Base-by-base conservation (phyloP, 2,329 filamentous ascomycete genomes). In the Colletotrichum orbiculare region DNA sequence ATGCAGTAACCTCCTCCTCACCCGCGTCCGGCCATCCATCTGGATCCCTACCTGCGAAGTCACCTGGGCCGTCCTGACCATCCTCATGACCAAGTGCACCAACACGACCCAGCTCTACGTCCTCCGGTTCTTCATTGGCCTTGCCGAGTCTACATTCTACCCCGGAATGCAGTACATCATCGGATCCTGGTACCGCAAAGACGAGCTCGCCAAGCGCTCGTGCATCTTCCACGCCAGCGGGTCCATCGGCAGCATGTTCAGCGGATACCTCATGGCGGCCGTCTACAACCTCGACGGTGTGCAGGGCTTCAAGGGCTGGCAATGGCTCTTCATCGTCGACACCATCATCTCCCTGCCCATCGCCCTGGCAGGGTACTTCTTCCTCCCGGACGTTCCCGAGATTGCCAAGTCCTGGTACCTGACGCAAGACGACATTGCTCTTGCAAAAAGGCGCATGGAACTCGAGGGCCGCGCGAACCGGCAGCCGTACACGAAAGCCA, bases 381-480 rank as follows among this genome's bases (percentile, higher is more conserved):
- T 70, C 35, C 59, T 73, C 4, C 71, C 71, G 0, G 71, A 73
- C 25, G 60, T 69, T 1, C 69, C 69, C 6, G 63, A 69, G 1
- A 69, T 66, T 25, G 63, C 68, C 2, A 60, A 49, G 39, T 64
- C 69, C 1, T 69, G 69, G 54, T 69, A 69, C 41, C 54, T 81
- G 38, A 74, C 71, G 1, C 63, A 71, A 13, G 76, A 75, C 34
- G 79, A 81, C 56, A 73, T 81, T 49, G 73, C 65, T 5, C 69
- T 81, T 3, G 80, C 78, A 1, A 73, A 76, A 50, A 76, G 73
- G 60, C 76, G 79, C 12, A 81, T 81, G 77, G 65, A 74, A 49
- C 73, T 82, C 1, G 82, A 84, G 67, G 82, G 81, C 1, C 77
- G 81, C 4, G 81, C 81, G 2, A 75, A 76, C 37, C 74, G 81